Evolutionary conservation across 1,139 yeast genomes (phyloP), one percentile per base, ranked within the genome.

Genomic region (Hyphopichia wangnamkhiaoensis): DNA sequence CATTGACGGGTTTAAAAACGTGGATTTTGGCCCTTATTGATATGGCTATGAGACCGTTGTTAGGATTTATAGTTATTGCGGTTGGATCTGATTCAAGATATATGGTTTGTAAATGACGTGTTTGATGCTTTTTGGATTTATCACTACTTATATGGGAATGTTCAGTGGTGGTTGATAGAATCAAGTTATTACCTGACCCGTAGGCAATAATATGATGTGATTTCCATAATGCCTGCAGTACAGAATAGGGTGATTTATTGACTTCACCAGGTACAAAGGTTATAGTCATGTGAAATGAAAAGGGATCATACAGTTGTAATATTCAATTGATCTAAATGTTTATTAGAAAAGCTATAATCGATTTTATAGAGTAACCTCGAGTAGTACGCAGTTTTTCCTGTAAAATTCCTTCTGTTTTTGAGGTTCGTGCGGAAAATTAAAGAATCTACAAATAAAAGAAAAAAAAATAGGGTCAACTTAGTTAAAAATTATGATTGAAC

Each of bases 231-330:
- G 74, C 76, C 48, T 84, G 86, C 42, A 80, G 72, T 17, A 81
- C 76, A 1, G 89, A 70, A 46, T 77, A 75, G 10, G 68, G 65
- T 2, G 76, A 61, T 34, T 71, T 62, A 56, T 83, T 85, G 25
- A 93, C 95, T 55, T 87, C 88, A 1, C 97, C 97, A 2, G 96
- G 96, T 27, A 87, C 76, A 56, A 85, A 86, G 44, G 80, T 76
- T 40, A 84, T 62, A 6, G 85, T 69, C 89, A 82, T 83, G 10
- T 21, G 24, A 21, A 21, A 10, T 21, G 24, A 21, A 21, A 21
- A 7, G 24, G 24, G 9, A 21, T 7, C 10, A 21, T n/a, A n/a
- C n/a, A n/a, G n/a, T n/a, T n/a, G n/a, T n/a, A n/a, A n/a, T n/a
- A n/a, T n/a, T n/a, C n/a, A n/a, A n/a, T n/a, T n/a, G n/a, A n/a